Evolutionary conservation across 345 rosid species (phyloP).

Genomic region (Hibiscus trionum): DNA sequence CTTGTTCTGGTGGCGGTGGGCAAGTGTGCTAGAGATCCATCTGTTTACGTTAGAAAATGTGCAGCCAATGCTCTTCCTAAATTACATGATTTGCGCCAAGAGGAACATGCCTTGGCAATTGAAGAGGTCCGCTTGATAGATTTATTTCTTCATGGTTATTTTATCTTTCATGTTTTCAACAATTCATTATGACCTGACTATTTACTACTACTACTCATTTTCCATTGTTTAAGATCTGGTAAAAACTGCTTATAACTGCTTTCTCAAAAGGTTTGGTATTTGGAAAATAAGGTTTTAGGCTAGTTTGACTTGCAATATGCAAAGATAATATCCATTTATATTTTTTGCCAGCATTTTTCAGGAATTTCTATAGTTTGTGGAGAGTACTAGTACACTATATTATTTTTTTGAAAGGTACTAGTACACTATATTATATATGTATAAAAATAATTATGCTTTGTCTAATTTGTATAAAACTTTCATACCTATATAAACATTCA

Average conservation of each 20-base stretch:
- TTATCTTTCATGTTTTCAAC: neutral
- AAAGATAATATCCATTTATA: neutral
- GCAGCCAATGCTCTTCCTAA: constrained; percentile 97
- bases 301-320: neutral
- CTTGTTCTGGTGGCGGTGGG: constrained; percentile 73
- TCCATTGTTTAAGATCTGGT: neutral
- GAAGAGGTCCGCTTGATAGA: constrained; percentile 57
- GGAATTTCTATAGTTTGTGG: neutral
- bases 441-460: neutral
- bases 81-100: constrained; percentile 71
- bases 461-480: neutral
- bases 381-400: neutral
- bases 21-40: constrained; percentile 89
- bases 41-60: constrained; percentile 86
- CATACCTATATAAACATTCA: neutral
- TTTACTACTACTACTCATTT: neutral
- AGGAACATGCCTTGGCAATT: constrained; percentile 60
- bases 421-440: neutral
- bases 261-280: neutral
- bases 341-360: neutral
- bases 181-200: neutral
- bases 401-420: neutral
- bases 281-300: neutral
- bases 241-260: neutral
- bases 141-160: neutral